Evolutionary conservation across 768 basidiomycete genomes (phyloP), one percentile per base, ranked within the genome.

Genomic region (Lactarius sanguifluus): DNA sequence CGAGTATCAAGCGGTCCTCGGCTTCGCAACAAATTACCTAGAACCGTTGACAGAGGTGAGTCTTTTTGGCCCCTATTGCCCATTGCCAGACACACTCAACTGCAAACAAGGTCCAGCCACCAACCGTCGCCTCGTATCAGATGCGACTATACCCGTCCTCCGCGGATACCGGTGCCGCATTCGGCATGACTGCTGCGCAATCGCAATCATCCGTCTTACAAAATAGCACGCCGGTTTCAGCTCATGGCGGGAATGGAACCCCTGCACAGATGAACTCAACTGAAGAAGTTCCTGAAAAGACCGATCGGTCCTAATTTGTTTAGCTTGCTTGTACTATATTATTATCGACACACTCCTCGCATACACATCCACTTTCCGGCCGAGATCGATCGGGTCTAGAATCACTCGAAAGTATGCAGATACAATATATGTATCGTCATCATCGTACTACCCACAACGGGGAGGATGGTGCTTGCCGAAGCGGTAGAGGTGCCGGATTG

Each of bases 211-310:
- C 66, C 28, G 25, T 25, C 34, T 52, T 56, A 32, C 62, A 64
- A 67, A 67, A 60, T 34, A 64, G 66, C 23, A 67, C 66, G 41
- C 66, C 66, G n/a, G 6, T 67, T 43, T 67, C 66, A 45, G 57
- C 54, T 12, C 66, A 64, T 38, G 62, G 62, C 4, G 66, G 58
- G 16, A 60, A 59, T 54, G 45, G 66, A 67, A 67, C 66, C 1
- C 66, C 66, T 38, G 62, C 62, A 20, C 66, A 64, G 52, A 38
- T 41, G 28, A 67, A 28, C 52, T 67, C 59, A 25, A 18, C 43
- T 64, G 66, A 67, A 32, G 66, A 64, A 16, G 62, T 32, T 41
- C 32, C 23, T 23, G 66, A 64, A 34, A 67, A 67, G 57, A 55
- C 47, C 1, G 62, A 62, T 55, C 41, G 56, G 52, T 59, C 62